Conservation (phyloP, 2,329 filamentous ascomycete species). For the Fusarium albidum region DNA sequence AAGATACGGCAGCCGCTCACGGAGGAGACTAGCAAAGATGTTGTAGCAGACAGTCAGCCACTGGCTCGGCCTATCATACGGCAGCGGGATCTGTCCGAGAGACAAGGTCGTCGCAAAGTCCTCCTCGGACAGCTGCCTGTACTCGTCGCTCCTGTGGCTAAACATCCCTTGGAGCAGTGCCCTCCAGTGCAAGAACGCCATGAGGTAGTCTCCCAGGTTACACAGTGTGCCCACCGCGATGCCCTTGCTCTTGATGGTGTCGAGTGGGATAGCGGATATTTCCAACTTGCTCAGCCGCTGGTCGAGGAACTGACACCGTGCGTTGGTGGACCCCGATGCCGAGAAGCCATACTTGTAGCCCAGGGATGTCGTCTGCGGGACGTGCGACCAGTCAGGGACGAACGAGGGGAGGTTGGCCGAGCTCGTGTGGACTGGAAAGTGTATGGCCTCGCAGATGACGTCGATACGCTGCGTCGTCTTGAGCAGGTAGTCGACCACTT, state of each 20-base stretch:
- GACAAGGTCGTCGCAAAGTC: slow-evolving; percentile 16
- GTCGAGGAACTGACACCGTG: slow-evolving; percentile 1
- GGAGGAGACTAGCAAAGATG: slow-evolving; percentile 15
- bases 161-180: slow-evolving; percentile 4
- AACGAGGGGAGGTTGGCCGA: slow-evolving; percentile 16
- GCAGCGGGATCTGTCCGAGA: slow-evolving; percentile 14
- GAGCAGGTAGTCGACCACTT: slow-evolving; percentile 23
- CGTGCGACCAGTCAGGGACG: slow-evolving; percentile 26
- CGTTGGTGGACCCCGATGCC: neutral
- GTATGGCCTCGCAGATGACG: slow-evolving; percentile 20
- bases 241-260: slow-evolving; percentile 9
- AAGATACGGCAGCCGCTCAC: slow-evolving; percentile 13
- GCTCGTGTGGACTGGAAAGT: slow-evolving; percentile 15
- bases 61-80: neutral
- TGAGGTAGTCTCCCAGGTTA: slow-evolving; percentile 24
- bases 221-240: slow-evolving; percentile 18
- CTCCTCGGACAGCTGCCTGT: slow-evolving; percentile 15
- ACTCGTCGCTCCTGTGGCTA: neutral
- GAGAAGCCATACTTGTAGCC: slow-evolving; percentile 15
- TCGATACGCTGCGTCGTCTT: slow-evolving; percentile 14
- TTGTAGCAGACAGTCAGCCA: slow-evolving; percentile 11
- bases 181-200: slow-evolving; percentile 29
- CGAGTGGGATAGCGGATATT: slow-evolving; percentile 10
- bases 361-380: slow-evolving; percentile 18
- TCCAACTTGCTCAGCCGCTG: slow-evolving; percentile 23